Conservation (phyloP, 2,329 filamentous ascomycete species). For the Aspergillus nomiae region DNA sequence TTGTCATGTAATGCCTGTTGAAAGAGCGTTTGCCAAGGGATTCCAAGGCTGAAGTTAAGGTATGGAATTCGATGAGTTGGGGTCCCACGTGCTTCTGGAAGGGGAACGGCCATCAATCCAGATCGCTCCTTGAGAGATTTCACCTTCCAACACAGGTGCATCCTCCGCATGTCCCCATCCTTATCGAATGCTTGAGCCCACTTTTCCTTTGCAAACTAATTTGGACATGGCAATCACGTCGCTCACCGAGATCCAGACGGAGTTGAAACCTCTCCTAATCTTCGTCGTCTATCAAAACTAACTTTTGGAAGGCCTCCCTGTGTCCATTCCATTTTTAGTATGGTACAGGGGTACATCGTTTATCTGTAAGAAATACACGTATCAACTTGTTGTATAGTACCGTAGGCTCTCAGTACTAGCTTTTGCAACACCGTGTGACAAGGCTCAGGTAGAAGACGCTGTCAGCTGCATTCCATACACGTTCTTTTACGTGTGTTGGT, state of each 20-base stretch:
- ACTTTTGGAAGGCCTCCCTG: not conserved
- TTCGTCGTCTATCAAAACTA: not conserved
- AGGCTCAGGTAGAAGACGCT: not conserved
- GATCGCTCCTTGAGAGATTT: not conserved
- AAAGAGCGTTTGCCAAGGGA: not conserved
- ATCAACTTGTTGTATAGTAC: not conserved
- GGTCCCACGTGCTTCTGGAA: not conserved
- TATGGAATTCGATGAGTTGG: not conserved
- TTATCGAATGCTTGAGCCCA: not conserved
- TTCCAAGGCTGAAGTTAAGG: not conserved
- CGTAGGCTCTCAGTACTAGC: not conserved
- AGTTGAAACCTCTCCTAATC: not conserved
- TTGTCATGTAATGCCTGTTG: not conserved
- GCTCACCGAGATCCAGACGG: not conserved
- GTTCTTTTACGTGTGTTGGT: not conserved
- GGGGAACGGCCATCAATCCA: not conserved
- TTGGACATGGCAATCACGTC: not conserved
- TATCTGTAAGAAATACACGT: not conserved
- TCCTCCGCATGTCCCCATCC: not conserved
- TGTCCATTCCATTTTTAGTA: not conserved
- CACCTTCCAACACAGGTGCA: not conserved
- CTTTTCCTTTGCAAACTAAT: not conserved
- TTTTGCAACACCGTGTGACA: not conserved
- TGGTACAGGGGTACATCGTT: not conserved
- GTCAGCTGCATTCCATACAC: not conserved